Conservation (phyloP, 208 protist genomes). For the Crithidia brevicula region DNA sequence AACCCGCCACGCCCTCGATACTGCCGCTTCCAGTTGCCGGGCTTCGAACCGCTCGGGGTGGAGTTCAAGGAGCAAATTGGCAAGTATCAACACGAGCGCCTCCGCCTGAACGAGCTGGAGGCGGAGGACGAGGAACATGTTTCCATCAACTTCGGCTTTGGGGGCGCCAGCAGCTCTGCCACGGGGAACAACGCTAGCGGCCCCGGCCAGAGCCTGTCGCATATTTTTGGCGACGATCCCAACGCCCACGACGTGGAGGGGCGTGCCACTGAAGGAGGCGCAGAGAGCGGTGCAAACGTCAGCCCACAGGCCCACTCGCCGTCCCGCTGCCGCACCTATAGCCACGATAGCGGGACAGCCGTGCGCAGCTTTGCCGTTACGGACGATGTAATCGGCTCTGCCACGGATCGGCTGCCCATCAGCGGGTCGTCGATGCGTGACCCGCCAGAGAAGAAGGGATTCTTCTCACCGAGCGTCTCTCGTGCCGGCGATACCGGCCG, state of each 20-base stretch:
- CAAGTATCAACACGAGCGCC: slow-evolving; percentile 14
- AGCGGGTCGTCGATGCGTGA: slow-evolving; percentile 7
- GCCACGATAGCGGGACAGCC: neutral
- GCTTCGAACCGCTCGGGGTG: slow-evolving; percentile 17
- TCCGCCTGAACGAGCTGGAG: slow-evolving; percentile 12
- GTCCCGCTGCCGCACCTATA: neutral
- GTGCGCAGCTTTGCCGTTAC: slow-evolving; percentile 1
- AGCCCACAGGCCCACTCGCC: no score
- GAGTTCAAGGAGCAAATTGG: neutral
- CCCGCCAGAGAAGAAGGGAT: neutral
- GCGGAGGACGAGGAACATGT: slow-evolving; percentile 6
- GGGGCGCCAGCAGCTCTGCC: neutral
- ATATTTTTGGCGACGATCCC: slow-evolving; percentile 1
- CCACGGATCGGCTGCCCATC: neutral
- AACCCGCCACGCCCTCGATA: slow-evolving; percentile 16
- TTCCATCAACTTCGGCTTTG: slow-evolving; percentile 21
- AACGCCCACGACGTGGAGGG: neutral
- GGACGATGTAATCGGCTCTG: neutral
- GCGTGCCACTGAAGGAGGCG: no score
- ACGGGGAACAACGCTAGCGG: neutral
- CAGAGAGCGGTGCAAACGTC: no score
- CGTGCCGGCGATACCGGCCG: slow-evolving; percentile 6
- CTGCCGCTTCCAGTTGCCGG: slow-evolving; percentile 16
- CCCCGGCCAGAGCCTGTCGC: neutral
- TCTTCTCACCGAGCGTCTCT: neutral